Evolutionary conservation across 805 yeast species (phyloP), one percentile per base, ranked within the genome.

Genomic region (Torulaspora quercuum): DNA sequence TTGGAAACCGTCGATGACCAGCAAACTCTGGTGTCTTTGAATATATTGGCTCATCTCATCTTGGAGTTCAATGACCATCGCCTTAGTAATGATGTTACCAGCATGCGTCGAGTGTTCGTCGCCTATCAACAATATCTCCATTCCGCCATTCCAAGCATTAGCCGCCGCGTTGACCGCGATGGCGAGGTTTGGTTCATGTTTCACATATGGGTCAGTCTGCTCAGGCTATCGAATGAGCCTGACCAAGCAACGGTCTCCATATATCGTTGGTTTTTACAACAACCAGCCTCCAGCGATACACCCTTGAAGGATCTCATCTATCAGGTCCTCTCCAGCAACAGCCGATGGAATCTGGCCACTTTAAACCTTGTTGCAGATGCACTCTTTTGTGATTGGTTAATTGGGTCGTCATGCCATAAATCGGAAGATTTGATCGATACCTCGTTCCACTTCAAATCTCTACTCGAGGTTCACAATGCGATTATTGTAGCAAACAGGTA

Each of bases 331-430:
- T 14, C 18, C 17, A 25, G 16, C 25, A 29, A 24, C 23, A 35
- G 7, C 33, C 30, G 25, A 16, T 34, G 37, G 37, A 26, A 21
- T 13, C 6, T 34, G 16, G 15, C 33, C 7, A 29, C 40, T 9
- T 24, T 35, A 15, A 34, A 41, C 16, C 27, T 27, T 14, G 14
- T 34, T 3, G 37, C 50, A 4, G 47, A 45, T n/a, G 32, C 41
- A 1, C 10, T 49, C 10, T 49, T 42, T 29, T 36, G 42, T 20
- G 49, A 49, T 16, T 47, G 45, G 44, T 13, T 39, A 13, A 19
- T 39, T 9, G 24, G 33, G 4, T 9, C 19, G 7, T 25, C n/a
- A 12, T 15, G 9, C 16, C 5, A 17, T 8, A 37, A 27, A 15
- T 12, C 26, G 23, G 21, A 13, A 7, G 33, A 30, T 21, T 18